Conservation (phyloP, 2,329 filamentous ascomycete species). For the Penicillium sp. region DNA sequence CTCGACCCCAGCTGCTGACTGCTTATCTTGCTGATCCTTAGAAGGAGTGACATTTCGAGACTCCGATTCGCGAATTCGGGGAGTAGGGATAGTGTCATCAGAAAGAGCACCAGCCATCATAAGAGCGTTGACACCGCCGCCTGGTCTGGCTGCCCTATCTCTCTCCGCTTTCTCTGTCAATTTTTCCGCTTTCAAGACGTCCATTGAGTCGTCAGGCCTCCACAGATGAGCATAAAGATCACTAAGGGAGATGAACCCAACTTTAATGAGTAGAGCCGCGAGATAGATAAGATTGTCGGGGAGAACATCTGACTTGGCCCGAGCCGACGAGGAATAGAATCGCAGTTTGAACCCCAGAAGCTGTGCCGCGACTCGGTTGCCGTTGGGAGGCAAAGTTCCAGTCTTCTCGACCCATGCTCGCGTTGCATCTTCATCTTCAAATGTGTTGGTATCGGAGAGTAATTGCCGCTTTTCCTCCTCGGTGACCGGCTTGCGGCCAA, state of each 20-base stretch:
- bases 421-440: slow-evolving; percentile 52
- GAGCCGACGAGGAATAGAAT: slow-evolving; percentile 79
- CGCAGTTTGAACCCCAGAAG: slow-evolving; percentile 94
- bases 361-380: slow-evolving; percentile 88
- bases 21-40: slow-evolving; percentile 49
- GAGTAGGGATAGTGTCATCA: slow-evolving; percentile 63
- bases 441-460: slow-evolving; percentile 37
- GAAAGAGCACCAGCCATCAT: slow-evolving; percentile 78
- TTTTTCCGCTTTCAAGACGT: slow-evolving; percentile 61
- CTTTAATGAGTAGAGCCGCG: slow-evolving; percentile 86
- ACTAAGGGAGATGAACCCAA: slow-evolving; percentile 87
- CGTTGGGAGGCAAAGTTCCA: slow-evolving; percentile 71
- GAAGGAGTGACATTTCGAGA: slow-evolving; percentile 49
- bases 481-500: slow-evolving; percentile 65
- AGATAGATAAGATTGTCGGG: slow-evolving; percentile 92
- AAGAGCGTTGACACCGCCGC: slow-evolving; percentile 72
- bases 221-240: slow-evolving; percentile 92
- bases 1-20: slow-evolving; percentile 34
- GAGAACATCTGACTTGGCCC: slow-evolving; percentile 68
- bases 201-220: slow-evolving; percentile 78
- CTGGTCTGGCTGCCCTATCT: slow-evolving; percentile 64
- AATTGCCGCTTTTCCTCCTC: slow-evolving; percentile 51
- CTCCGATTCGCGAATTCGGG: slow-evolving; percentile 48
- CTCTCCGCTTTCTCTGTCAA: slow-evolving; percentile 71
- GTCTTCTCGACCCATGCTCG: slow-evolving; percentile 74